Conservation (phyloP, 805 yeast genomes). For the Hanseniaspora vineae region DNA sequence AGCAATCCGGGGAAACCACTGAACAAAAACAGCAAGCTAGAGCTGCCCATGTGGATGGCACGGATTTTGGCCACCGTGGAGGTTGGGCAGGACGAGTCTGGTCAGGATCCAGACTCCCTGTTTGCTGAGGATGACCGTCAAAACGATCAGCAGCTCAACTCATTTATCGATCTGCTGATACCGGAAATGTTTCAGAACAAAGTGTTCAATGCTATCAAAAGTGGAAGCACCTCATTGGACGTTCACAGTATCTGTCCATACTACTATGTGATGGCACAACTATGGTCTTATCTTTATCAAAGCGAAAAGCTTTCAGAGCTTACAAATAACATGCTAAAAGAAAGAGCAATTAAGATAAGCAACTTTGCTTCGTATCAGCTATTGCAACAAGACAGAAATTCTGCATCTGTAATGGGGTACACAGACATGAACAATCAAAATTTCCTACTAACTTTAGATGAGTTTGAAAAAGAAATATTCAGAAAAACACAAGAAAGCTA, state of each 20-base stretch:
- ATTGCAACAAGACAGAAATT: not conserved
- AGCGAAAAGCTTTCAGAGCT: constrained; percentile 50
- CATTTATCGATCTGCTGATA: constrained; percentile 48
- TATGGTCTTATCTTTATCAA: constrained; percentile 64
- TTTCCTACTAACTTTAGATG: constrained; percentile 60
- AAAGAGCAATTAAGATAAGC: constrained; percentile 57
- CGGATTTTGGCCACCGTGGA: constrained; percentile 50
- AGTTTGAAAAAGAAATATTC: constrained; percentile 54
- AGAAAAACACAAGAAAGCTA: constrained; percentile 39
- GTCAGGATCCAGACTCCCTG: no score
- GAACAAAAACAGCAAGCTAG: constrained; percentile 46
- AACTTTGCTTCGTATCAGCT: constrained; percentile 37
- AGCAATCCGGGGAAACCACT: constrained; percentile 57
- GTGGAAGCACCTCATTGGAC: constrained; percentile 56
- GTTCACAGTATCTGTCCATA: constrained; percentile 51
- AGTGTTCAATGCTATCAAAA: constrained; percentile 71
- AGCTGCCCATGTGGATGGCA: constrained; percentile 85
- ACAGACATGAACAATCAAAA: constrained; percentile 22
- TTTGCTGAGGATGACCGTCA: constrained; percentile 9
- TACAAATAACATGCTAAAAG: constrained; percentile 39
- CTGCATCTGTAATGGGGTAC: constrained; percentile 11
- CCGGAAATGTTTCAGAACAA: constrained; percentile 58
- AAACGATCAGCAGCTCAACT: constrained; percentile 25
- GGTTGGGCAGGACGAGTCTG: constrained; percentile 12
- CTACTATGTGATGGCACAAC: constrained; percentile 55